phyloP scores from a whole-genome alignment of 176 grass and related monocot species.

The Avena atlantica region DNA sequence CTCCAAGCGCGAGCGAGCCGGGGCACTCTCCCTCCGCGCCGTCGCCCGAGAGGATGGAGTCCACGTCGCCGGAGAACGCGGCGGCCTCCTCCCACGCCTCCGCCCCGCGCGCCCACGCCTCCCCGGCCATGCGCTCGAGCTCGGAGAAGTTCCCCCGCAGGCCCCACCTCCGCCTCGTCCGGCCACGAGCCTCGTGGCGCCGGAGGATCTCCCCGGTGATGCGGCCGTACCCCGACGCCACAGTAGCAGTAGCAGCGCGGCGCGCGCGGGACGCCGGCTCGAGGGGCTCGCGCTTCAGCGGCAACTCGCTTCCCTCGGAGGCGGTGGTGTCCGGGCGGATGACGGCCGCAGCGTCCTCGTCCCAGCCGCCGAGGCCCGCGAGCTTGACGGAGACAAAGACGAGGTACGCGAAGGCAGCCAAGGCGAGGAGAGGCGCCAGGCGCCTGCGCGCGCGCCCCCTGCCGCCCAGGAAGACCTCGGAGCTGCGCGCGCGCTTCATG shows the following conservation, averaged over 20 bases:
- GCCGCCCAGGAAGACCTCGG: conserved; percentile 41
- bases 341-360: neutral
- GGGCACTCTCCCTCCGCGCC: conserved; percentile 51
- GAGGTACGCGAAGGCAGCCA: conserved; percentile 59
- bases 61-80: conserved; percentile 54
- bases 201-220: conserved; percentile 71
- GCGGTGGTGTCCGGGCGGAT: neutral
- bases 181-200: conserved; percentile 17
- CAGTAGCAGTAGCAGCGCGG: neutral
- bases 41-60: conserved; percentile 43
- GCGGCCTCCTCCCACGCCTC: conserved; percentile 73
- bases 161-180: conserved; percentile 42
- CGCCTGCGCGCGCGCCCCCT: conserved; percentile 36
- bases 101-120: conserved; percentile 72
- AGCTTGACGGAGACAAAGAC: conserved; percentile 68
- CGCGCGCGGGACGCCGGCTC: neutral
- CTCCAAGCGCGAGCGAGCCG: conserved; percentile 42
- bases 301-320: neutral
- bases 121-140: conserved; percentile 68
- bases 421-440: conserved; percentile 45
- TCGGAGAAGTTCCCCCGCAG: conserved; percentile 70
- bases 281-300: neutral
- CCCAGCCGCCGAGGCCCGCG: conserved; percentile 44
- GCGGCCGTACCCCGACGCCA: conserved; percentile 59
- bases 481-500: conserved; percentile 60